A percentile compares a stretch with the other conserved stretches of the same genome.
Conservation (phyloP, 2,329 filamentous ascomycete genomes). For the Phoma sp. region DNA sequence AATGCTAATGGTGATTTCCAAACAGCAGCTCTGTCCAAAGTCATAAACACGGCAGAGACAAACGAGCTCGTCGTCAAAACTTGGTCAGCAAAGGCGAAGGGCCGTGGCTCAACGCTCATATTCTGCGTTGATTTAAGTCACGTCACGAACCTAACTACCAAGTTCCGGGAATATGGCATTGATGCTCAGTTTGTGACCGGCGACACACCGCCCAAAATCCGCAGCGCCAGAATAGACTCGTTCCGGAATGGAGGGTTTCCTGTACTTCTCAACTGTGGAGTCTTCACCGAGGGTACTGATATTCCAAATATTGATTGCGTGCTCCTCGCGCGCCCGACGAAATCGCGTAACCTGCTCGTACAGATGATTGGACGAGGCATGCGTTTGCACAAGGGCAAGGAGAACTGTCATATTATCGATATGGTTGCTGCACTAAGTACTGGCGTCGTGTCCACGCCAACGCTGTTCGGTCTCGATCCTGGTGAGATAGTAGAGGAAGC, state of each 20-base stretch:
- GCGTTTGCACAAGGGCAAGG: constrained; percentile 79
- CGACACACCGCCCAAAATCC: constrained; percentile 72
- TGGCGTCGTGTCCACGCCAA: constrained; percentile 89
- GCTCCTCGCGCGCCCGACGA: constrained; percentile 83
- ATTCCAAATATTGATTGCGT: constrained; percentile 98
- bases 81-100: constrained; percentile 79
- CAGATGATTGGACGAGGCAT: constrained; percentile 98
- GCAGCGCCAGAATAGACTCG: constrained; percentile 72
- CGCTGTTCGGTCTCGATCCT: constrained; percentile 90
- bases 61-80: constrained; percentile 86
- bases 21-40: constrained; percentile 74
- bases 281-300: constrained; percentile 97
- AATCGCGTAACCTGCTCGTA: constrained; percentile 88
- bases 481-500: constrained; percentile 74
- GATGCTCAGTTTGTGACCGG: constrained; percentile 89
- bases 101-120: constrained; percentile 82
- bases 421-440: constrained; percentile 86
- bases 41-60: constrained; percentile 79
- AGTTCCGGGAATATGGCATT: constrained; percentile 77
- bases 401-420: constrained; percentile 93
- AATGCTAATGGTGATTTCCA: constrained; percentile 79
- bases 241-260: constrained; percentile 82
- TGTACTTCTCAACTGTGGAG: constrained; percentile 90
- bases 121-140: constrained; percentile 94
- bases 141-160: constrained; percentile 73